Base-by-base conservation (phyloP, 1,284 basidiomycete species). In the Ustilago cynodontis region DNA sequence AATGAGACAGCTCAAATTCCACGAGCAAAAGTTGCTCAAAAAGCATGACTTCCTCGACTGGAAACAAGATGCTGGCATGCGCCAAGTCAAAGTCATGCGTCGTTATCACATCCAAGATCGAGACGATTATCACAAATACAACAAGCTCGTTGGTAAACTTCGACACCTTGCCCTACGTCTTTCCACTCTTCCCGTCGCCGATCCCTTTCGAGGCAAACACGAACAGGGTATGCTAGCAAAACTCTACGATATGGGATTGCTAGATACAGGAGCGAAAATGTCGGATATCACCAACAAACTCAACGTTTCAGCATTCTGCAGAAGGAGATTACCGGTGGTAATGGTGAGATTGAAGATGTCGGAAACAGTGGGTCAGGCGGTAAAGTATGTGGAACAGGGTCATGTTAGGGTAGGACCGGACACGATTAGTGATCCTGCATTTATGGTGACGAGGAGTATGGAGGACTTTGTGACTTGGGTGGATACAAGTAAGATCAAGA, bases 401-500 rank as follows among this genome's bases (percentile, higher is more conserved):
- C 96, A 99, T 87, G 92, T 99, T 76, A 92, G 97, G 35, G 95
- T 99, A 14, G 97, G 97, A 7, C 94, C 97, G 28, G 94, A 98
- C 82, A 93, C 94, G 0, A 92, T 99, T 82, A 96, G 93, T 0
- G 97, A 99, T 86, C 97, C 97, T 2, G 97, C 96, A 1, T 98
- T 93, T 88, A 90, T 99, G 65, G 95, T 99, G 74, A 97, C 95
- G 26, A 77, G 86, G 52, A 94, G 95, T 80, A 95, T 97, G 94
- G 95, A 99, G 86, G 97, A 99, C 88, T 99, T 98, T 87, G 94
- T 99, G 53, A 98, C 97, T 22, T 99, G 97, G 97, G 95, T 99
- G 18, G 95, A 99, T 86, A 95, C 94, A 26, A 95, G 93, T 78
- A 97, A 96, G 86, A 90, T 98, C 86, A 98, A 97, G 90, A 90